Conservation (phyloP, 2,329 filamentous ascomycete species). For the Pezicula neosporulosa region DNA sequence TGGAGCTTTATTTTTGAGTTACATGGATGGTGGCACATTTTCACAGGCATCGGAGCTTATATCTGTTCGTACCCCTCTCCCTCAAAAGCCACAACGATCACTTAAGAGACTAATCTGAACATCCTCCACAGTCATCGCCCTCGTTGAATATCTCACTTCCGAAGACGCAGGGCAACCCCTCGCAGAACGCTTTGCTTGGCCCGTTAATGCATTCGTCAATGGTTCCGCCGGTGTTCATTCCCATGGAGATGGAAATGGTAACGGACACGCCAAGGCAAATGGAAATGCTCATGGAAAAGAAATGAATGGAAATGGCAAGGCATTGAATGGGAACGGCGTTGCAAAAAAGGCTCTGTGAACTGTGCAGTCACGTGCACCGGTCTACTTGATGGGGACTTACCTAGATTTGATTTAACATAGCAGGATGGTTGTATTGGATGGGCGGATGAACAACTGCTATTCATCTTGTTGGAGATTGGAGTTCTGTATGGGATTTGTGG, state of each 20-base stretch:
- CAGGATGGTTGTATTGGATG: too few relatives aligned
- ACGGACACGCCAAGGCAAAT: conserved; percentile 1
- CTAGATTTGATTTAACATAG: too few relatives aligned
- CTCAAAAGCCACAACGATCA: not conserved
- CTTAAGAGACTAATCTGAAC: not conserved
- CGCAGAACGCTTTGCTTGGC: conserved; percentile 24
- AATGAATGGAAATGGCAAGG: too few relatives aligned
- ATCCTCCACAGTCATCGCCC: conserved; percentile 22
- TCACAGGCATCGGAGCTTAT: conserved; percentile 52
- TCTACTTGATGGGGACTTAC: too few relatives aligned
- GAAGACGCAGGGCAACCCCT: conserved; percentile 25
- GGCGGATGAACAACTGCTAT: too few relatives aligned
- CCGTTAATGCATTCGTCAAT: conserved; percentile 18
- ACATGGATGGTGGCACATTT: conserved; percentile 63
- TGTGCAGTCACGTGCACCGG: too few relatives aligned
- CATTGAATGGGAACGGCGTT: too few relatives aligned
- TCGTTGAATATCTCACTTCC: conserved; percentile 31
- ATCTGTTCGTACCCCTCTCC: conserved; percentile 20
- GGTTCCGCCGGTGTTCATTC: conserved; percentile 4
- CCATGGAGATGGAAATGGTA: not conserved
- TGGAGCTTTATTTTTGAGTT: conserved; percentile 54
- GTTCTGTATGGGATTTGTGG: too few relatives aligned
- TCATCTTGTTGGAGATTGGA: too few relatives aligned
- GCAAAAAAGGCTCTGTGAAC: too few relatives aligned
- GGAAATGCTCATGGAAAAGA: conserved; percentile 5